Percentiles rank a stretch among this genome's conserved stretches.
Conservation (phyloP, 1,284 basidiomycete genomes). For the Abortiporus biennis region DNA sequence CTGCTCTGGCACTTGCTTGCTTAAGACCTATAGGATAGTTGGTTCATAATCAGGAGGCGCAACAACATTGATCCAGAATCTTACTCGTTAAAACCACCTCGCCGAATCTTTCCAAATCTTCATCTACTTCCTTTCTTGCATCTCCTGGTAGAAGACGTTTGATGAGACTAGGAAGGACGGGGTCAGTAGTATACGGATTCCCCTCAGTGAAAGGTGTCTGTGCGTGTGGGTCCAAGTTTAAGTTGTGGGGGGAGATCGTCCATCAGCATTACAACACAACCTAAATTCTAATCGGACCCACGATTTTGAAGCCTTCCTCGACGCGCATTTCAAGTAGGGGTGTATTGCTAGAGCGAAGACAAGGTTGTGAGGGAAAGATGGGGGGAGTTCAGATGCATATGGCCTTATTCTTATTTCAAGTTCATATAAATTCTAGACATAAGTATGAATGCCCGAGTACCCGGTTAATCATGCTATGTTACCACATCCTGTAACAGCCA, state of each 20-base stretch:
- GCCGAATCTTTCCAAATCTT: conserved; percentile 50
- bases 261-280: neutral
- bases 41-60: neutral
- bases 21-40: conserved; percentile 24
- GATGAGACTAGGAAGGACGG: conserved; percentile 50
- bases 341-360: too few species aligned
- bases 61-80: conserved; percentile 12
- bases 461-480: neutral
- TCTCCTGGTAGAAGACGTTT: conserved; percentile 45
- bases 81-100: conserved; percentile 46
- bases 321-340: conserved; percentile 40
- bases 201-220: conserved; percentile 38
- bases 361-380: too few species aligned
- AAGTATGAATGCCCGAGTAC: neutral
- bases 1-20: conserved; percentile 35
- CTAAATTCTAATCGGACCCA: conserved; percentile 21
- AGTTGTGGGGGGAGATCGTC: neutral
- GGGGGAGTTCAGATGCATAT: too few species aligned
- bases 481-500: neutral
- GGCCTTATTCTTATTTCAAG: neutral
- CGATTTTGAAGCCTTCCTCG: conserved; percentile 62
- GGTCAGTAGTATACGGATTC: conserved; percentile 57
- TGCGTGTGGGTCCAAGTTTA: neutral
- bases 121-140: conserved; percentile 37
- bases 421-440: neutral